A percentile compares a stretch with the other conserved stretches of the same genome.
phyloP scores from a whole-genome alignment of 2,329 filamentous ascomycete genomes.

The Alternaria alternata region DNA sequence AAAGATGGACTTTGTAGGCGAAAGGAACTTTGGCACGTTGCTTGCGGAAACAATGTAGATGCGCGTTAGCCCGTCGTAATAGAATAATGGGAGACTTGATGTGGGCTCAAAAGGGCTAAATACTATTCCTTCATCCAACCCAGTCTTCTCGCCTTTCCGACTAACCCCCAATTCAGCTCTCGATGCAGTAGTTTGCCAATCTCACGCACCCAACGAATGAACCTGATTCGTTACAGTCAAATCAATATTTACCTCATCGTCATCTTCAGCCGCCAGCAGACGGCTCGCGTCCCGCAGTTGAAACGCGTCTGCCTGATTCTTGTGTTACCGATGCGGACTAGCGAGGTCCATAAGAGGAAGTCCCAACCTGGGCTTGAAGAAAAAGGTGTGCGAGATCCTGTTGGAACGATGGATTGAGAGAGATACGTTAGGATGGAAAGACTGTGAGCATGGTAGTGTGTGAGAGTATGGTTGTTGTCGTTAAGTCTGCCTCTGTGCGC shows the following conservation, averaged over 20 bases:
- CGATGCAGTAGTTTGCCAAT: background rate
- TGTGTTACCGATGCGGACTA: background rate
- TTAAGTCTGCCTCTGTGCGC: no score
- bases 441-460: background rate
- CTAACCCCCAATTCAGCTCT: background rate
- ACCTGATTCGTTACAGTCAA: background rate
- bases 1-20: no score
- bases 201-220: no score
- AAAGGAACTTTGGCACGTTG: no score
- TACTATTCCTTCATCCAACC: no score
- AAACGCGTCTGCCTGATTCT: background rate
- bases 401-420: background rate
- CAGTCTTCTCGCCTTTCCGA: no score
- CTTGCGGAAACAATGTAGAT: no score
- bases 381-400: fast-evolving
- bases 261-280: background rate
- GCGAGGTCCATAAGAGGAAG: background rate
- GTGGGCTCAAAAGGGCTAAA: no score
- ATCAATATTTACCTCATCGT: background rate
- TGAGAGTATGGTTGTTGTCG: no score
- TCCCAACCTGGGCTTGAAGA: background rate
- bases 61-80: no score
- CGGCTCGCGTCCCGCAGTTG: background rate
- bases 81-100: no score
- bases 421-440: background rate